Base-by-base conservation (phyloP, 2,329 filamentous ascomycete genomes). In the Chrysoporthe puriensis region DNA sequence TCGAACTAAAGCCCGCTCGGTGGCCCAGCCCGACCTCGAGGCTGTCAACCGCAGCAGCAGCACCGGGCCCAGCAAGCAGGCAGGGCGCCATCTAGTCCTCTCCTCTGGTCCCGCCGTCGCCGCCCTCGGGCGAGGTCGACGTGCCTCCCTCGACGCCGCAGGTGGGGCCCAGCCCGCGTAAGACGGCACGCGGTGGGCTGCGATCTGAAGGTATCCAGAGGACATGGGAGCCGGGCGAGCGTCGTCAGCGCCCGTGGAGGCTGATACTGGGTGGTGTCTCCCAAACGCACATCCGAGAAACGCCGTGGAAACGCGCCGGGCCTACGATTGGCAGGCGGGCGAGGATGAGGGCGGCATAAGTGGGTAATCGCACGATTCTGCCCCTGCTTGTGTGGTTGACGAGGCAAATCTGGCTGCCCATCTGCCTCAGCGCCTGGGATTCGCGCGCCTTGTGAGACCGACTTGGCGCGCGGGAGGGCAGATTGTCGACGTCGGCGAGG, bases 311-410 rank as follows among this genome's bases (percentile, higher is more conserved):
- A 46, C 68, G 14, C 57, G 44, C 43, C 21, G 57, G 59, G 62
- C 60, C 65, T 69, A 70, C 70, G 73, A 71, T 74, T 69, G 70
- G 71, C 71, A 68, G 73, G 73, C 72, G 71, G 68, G 66, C 72
- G 67, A 67, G 67, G 62, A 66, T 70, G 57, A 66, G 62, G 68
- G 70, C 70, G 64, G 67, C 62, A 57, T 54, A 65, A 65, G 77
- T 78, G 77, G 77, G 74, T 74, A 74, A 77, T 79, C 74, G 74
- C 74, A 74, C 77, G 75, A 79, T 73, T 75, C 73, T 69, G 62
- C 40, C 46, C 60, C 18, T 65, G 54, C 26, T 42, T 40, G 4
- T 36, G 26, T 62, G 60, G 60, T 48, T 13, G 60, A n/a, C 43
- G 6, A 40, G 21, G 60, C 60, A 44, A 44, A 60, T 44, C 40